Percentiles rank a stretch among this genome's conserved stretches.
phyloP scores from a whole-genome alignment of 345 rosid genomes.

The Murraya paniculata region DNA sequence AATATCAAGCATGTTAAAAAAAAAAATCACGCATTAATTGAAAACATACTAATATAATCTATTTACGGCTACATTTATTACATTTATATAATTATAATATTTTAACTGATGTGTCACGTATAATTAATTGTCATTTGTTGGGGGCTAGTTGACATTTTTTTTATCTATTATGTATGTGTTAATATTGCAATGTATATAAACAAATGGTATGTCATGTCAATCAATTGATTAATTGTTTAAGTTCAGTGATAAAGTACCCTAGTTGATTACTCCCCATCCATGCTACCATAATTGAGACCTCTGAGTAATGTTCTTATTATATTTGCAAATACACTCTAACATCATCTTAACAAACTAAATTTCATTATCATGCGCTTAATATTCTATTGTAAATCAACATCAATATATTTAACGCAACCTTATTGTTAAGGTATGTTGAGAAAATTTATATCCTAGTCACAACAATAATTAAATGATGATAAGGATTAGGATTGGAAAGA shows the following conservation, averaged over 20 bases:
- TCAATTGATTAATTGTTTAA: no score
- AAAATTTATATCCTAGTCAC: background rate
- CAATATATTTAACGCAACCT: background rate
- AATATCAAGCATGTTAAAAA: no score
- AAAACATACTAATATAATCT: no score
- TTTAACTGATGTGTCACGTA: background rate
- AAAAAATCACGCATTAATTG: no score
- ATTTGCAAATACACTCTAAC: no score
- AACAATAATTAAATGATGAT: background rate
- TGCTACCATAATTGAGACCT: no score
- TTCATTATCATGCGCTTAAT: background rate
- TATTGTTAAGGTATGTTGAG: background rate
- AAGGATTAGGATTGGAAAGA: background rate
- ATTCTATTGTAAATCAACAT: background rate
- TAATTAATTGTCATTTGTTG: background rate
- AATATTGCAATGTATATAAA: no score
- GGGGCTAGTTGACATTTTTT: background rate
- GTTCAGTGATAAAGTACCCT: background rate
- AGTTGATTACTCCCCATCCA: background rate
- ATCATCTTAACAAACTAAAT: no score
- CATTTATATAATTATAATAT: no score
- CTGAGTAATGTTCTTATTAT: no score
- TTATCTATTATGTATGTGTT: no score
- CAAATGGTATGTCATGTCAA: background rate
- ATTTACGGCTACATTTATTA: no score